A percentile compares a stretch with the other conserved stretches of the same genome.
Conservation (phyloP, 106 monocot species). For the Cymbidium sinense region DNA sequence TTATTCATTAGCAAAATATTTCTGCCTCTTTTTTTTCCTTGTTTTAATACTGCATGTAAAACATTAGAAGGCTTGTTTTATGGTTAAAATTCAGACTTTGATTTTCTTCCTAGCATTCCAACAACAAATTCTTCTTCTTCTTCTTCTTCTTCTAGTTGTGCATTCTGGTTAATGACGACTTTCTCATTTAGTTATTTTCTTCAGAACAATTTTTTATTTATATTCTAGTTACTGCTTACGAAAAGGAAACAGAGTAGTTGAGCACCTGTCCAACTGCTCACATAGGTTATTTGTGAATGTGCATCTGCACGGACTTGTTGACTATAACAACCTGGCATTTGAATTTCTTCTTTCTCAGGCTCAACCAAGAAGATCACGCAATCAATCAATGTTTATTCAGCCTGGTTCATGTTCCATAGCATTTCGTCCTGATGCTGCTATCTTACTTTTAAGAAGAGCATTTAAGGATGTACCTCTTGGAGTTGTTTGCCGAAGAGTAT, state of each 20-base stretch:
- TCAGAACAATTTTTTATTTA: not conserved
- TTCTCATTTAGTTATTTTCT: not conserved
- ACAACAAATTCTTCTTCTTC: not conserved
- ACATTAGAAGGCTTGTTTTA: not conserved
- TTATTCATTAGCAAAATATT: not conserved
- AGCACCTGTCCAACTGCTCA: not conserved
- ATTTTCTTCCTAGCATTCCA: not conserved
- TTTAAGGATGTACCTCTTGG: conserved; percentile 70
- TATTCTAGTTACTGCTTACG: not conserved
- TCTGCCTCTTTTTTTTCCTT: not conserved
- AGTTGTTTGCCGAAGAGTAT: conserved; percentile 65
- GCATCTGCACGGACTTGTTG: not conserved
- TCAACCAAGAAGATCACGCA: conserved; percentile 68
- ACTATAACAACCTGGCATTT: not conserved
- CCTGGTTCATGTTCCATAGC: conserved; percentile 46
- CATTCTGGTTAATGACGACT: not conserved
- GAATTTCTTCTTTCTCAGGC: conserved; percentile 27
- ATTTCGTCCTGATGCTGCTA: conserved; percentile 73
- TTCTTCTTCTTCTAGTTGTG: not conserved
- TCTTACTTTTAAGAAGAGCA: conserved; percentile 74
- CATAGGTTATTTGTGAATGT: not conserved
- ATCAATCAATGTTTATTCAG: conserved; percentile 41
- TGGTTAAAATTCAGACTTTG: not conserved
- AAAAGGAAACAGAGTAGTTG: not conserved
- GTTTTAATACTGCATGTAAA: not conserved